Evolutionary conservation across 2,329 filamentous ascomycete genomes (phyloP).

Genomic region (Aspergillus carbonarius): DNA sequence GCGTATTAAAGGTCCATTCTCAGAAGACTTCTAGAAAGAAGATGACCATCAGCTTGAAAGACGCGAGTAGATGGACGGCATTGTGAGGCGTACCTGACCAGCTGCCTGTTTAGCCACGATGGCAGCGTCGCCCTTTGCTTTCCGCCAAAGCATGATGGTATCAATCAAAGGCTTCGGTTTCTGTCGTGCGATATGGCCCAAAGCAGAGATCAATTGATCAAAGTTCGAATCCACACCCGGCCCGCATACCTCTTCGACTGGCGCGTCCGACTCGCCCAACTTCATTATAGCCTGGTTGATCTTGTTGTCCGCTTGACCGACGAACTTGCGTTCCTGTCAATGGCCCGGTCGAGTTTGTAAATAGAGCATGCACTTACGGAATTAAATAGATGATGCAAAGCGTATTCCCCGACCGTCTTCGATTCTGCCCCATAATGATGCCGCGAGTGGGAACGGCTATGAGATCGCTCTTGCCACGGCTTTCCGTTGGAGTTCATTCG

Average conservation of each 20-base stretch:
- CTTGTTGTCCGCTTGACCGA: constrained; percentile 94
- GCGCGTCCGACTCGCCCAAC: constrained; percentile 75
- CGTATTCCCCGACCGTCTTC: constrained; percentile 97
- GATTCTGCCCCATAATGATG: constrained; percentile 66
- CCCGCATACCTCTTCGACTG: constrained; percentile 87
- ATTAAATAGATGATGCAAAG: constrained; percentile 92
- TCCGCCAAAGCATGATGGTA: constrained; percentile 97
- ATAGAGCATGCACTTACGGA: constrained; percentile 58
- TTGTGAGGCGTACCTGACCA: constrained; percentile 28
- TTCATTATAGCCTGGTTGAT: constrained; percentile 83
- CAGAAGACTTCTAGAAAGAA: constrained; percentile 22
- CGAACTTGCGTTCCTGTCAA: constrained; percentile 62
- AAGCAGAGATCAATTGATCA: constrained; percentile 87
- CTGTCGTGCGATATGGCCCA: constrained; percentile 90
- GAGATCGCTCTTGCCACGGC: constrained; percentile 68
- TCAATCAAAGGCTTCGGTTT: constrained; percentile 96
- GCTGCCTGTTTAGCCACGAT: constrained; percentile 58
- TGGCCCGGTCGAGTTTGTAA: not conserved
- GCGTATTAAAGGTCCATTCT: constrained; percentile 56
- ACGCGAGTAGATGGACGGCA: not conserved
- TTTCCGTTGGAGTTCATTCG: constrained; percentile 61
- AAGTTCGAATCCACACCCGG: constrained; percentile 84
- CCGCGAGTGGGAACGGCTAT: constrained; percentile 73
- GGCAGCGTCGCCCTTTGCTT: constrained; percentile 88
- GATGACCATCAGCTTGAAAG: constrained; percentile 2